These are phyloP conservation scores for Rhizopogon vinicolor DNA, from an alignment of 768 basidiomycete genomes.

Conservation along the genomic window DNA sequence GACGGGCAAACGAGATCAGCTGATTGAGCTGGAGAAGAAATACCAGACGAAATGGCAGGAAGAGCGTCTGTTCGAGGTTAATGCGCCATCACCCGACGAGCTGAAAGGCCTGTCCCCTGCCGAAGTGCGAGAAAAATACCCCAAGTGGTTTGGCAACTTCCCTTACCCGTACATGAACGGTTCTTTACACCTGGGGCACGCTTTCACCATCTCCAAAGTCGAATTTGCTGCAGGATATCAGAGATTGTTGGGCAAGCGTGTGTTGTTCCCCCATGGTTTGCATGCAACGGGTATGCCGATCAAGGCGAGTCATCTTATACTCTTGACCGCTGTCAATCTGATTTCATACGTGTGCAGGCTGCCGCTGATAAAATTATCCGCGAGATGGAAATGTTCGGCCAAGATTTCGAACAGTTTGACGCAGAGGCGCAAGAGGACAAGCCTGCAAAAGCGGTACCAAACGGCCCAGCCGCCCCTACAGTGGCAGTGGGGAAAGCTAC, in stretches of 20 bases:
- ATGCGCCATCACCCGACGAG: constrained; percentile 70
- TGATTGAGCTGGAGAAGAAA: constrained; percentile 77
- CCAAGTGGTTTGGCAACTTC: constrained; percentile 98
- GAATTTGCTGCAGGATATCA: constrained; percentile 96
- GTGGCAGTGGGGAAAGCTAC: constrained; percentile 77
- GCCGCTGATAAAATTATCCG: constrained; percentile 97
- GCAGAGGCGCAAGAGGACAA: constrained; percentile 41
- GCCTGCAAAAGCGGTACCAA: constrained; percentile 37
- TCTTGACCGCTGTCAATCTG: not conserved
- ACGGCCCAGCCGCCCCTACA: constrained; percentile 32
- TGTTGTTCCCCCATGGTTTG: constrained; percentile 95
- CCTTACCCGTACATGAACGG: constrained; percentile 99
- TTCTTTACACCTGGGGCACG: constrained; percentile 93
- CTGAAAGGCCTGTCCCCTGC: constrained; percentile 56
- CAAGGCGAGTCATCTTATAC: constrained; percentile 60
- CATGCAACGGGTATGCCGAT: constrained; percentile 99
- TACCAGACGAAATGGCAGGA: constrained; percentile 81
- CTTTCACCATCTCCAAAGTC: constrained; percentile 96
- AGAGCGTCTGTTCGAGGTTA: constrained; percentile 77
- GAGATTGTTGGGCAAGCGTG: constrained; percentile 90
- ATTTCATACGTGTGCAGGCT: constrained; percentile 45
- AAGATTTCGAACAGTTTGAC: constrained; percentile 66
- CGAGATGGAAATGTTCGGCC: constrained; percentile 94
- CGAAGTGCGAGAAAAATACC: constrained; percentile 70
- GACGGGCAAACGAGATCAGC: constrained; percentile 91